These are phyloP conservation scores for Zygotorulaspora danielsina DNA, from an alignment of 805 yeast species.

Conservation along the genomic window DNA sequence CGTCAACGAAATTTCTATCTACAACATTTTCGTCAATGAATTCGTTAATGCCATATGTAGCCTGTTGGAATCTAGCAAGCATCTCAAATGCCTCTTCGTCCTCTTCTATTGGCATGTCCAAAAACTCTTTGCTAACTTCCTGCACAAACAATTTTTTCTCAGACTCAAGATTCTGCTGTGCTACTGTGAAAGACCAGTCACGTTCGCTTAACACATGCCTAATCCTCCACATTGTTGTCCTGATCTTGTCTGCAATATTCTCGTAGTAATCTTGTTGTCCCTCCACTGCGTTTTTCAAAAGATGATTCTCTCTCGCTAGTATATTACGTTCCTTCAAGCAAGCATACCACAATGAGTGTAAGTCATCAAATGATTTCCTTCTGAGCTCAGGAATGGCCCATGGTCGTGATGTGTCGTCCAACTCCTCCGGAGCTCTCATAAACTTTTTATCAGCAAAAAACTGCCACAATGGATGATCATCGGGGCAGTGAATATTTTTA, in stretches of 20 bases:
- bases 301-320: slow-evolving; percentile 67
- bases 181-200: slow-evolving; percentile 62
- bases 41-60: slow-evolving; percentile 79
- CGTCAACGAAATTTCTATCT: slow-evolving; percentile 57
- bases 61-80: slow-evolving; percentile 73
- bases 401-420: slow-evolving; percentile 56
- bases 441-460: slow-evolving; percentile 68
- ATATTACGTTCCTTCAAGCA: slow-evolving; percentile 79
- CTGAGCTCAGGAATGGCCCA: slow-evolving; percentile 90
- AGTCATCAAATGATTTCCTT: slow-evolving; percentile 84
- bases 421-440: slow-evolving; percentile 54
- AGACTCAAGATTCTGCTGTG: slow-evolving; percentile 42
- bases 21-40: slow-evolving; percentile 54
- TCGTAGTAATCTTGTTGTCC: slow-evolving; percentile 38
- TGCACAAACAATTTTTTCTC: slow-evolving; percentile 47
- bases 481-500: slow-evolving; percentile 64
- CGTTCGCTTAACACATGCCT: slow-evolving; percentile 87
- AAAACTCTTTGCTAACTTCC: slow-evolving; percentile 56
- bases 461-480: slow-evolving; percentile 93
- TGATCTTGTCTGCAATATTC: slow-evolving; percentile 41
- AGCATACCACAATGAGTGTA: slow-evolving; percentile 88
- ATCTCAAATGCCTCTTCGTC: slow-evolving; percentile 61
- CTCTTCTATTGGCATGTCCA: slow-evolving; percentile 49
- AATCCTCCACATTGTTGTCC: slow-evolving; percentile 70
- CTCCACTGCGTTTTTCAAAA: slow-evolving; percentile 43